Evolutionary conservation across 495 filamentous ascomycete genomes (phyloP), one percentile per base, ranked within the genome.

Genomic region (Trichoderma gamsii): DNA sequence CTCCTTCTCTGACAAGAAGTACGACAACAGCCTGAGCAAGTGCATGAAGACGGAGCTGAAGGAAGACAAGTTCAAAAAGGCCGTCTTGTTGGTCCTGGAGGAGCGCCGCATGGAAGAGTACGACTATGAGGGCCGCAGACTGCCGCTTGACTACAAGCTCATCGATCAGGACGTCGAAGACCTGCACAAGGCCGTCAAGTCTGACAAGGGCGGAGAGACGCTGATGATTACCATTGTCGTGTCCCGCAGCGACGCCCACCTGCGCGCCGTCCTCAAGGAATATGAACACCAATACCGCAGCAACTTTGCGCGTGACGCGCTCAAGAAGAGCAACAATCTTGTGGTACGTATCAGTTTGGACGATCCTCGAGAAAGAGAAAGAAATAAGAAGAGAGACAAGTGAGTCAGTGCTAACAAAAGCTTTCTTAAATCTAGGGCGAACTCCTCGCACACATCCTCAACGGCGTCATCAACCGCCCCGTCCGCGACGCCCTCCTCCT

Each of bases 401-500:
- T 3, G 16, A 56, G 5, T 64, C 25, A 46, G 12, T 11, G 52
- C 38, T 29, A 56, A 56, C 51, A 46, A 46, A 46, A 49, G 32
- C 44, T 68, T 63, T 64, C 68, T 72, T 69, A 16, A 25, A 70
- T 43, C 44, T 72, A 97, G 95, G 95, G 95, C 63, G 95, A 99
- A 79, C 87, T 95, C 23, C 87, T 99, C 27, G 92, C 94, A 15
- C 95, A 99, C 79, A 91, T 98, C 70, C 90, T 99, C 74, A 97
- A 97, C 78, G 95, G 96, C 73, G 88, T 94, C 51, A 93, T 97
- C 78, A 97, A 99, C 79, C 89, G 91, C 63, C 93, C 95, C 43
- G 90, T 96, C 70, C 93, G 95, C 66, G 95, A 99, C 76, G 92
- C 94, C 6, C 85, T 98, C 46, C 89, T 99, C n/a, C 83, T 99